These are phyloP conservation scores for Fusarium sp. DNA, from an alignment of 2,329 filamentous ascomycete genomes.

Conservation along the genomic window DNA sequence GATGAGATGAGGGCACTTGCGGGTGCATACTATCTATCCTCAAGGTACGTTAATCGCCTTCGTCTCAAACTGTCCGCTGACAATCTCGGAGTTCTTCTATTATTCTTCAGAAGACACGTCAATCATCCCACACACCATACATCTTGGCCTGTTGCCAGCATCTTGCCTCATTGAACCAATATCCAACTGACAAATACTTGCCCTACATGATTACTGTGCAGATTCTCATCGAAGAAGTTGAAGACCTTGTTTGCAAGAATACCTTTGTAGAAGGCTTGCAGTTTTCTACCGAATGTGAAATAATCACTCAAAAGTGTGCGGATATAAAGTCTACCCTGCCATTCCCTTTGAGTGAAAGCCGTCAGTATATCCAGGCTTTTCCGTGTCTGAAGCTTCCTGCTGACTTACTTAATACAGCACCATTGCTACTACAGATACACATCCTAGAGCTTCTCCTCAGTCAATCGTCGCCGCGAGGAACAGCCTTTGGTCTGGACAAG, in stretches of 20 bases:
- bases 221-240: conserved; percentile 45
- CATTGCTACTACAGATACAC: conserved; percentile 47
- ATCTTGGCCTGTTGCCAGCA: conserved; percentile 46
- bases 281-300: conserved; percentile 23
- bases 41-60: conserved; percentile 28
- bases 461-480: conserved; percentile 46
- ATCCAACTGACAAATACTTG: conserved; percentile 46
- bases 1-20: conserved; percentile 50
- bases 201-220: conserved; percentile 47
- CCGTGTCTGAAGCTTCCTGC: neutral
- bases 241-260: conserved; percentile 37
- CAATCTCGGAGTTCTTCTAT: conserved; percentile 43
- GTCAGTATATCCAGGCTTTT: conserved; percentile 25
- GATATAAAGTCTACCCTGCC: conserved; percentile 40
- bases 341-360: conserved; percentile 50
- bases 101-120: conserved; percentile 50
- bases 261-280: neutral
- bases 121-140: conserved; percentile 43
- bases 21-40: conserved; percentile 51
- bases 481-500: conserved; percentile 47
- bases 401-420: conserved; percentile 19
- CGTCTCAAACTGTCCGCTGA: neutral
- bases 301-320: conserved; percentile 17
- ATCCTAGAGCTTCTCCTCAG: conserved; percentile 49
- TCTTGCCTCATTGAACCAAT: conserved; percentile 29